Percentiles rank a stretch among this genome's conserved stretches.
Conservation (phyloP, 2,329 filamentous ascomycete species). For the Talaromyces amestolkiae region DNA sequence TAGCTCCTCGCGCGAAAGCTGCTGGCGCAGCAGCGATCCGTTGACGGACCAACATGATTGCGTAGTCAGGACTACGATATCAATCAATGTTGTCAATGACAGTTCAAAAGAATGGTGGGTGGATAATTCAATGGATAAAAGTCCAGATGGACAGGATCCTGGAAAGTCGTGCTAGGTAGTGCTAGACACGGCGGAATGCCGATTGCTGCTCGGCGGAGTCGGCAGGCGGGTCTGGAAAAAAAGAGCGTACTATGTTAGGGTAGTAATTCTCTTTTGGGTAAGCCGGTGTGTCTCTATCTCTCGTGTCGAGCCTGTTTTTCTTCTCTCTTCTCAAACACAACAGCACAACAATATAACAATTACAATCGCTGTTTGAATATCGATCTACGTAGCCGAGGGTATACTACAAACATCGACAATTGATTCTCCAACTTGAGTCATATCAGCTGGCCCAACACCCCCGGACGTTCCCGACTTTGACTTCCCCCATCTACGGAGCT, state of each 20-base stretch:
- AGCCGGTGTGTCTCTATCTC: not conserved
- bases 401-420: not conserved
- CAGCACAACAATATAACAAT: not conserved
- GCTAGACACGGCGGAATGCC: constrained; percentile 2
- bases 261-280: constrained; percentile 2
- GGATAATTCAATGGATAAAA: not conserved
- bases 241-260: not conserved
- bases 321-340: not conserved
- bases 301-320: not conserved
- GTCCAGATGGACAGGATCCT: not conserved
- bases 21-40: constrained; percentile 5
- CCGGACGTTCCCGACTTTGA: constrained; percentile 4
- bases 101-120: not conserved
- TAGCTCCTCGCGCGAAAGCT: not conserved
- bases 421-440: not conserved
- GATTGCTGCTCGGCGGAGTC: not conserved
- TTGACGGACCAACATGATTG: constrained; percentile 17
- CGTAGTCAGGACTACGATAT: not conserved
- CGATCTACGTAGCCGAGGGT: not conserved
- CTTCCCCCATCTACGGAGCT: not conserved
- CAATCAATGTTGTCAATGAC: not conserved
- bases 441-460: not conserved
- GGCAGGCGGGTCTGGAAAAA: constrained; percentile 11
- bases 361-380: too few relatives aligned
- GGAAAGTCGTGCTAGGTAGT: not conserved